phyloP scores from a whole-genome alignment of 768 basidiomycete species.

The Hebeloma cylindrosporum region DNA sequence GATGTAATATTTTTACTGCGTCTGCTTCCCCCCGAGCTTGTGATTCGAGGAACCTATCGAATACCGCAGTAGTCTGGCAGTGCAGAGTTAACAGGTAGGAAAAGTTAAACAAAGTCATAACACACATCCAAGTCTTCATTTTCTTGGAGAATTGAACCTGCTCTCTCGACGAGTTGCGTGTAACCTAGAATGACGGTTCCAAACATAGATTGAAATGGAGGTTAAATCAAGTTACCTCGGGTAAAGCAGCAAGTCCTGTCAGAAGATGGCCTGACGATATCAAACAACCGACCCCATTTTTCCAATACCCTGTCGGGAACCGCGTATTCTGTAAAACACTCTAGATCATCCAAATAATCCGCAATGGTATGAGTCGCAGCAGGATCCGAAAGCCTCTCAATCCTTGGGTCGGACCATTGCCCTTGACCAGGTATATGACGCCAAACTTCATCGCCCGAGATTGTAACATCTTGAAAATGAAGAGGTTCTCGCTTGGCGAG shows the following conservation, averaged over 20 bases:
- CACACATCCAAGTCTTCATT: conserved; percentile 65
- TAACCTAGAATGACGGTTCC: conserved; percentile 51
- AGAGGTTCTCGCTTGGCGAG: conserved; percentile 57
- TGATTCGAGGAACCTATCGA: conserved; percentile 52
- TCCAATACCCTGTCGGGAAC: conserved; percentile 62
- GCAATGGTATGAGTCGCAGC: conserved; percentile 26
- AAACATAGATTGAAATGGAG: background rate
- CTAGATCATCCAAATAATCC: conserved; percentile 41
- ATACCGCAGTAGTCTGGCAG: conserved; percentile 59
- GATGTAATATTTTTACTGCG: conserved; percentile 54
- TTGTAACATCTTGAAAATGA: conserved; percentile 33
- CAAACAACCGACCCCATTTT: conserved; percentile 81
- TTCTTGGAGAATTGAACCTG: conserved; percentile 76
- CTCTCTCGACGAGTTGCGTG: conserved; percentile 71
- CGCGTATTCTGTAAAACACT: conserved; percentile 26
- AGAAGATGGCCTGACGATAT: conserved; percentile 68
- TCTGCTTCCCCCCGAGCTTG: conserved; percentile 39
- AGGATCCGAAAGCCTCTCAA: background rate
- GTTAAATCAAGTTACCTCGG: conserved; percentile 46
- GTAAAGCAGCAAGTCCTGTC: conserved; percentile 78
- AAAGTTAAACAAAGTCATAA: conserved; percentile 1
- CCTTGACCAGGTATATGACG: conserved; percentile 53
- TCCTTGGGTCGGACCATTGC: conserved; percentile 44
- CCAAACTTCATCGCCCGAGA: conserved; percentile 33
- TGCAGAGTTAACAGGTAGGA: background rate